phyloP scores from a whole-genome alignment of 2,329 filamentous ascomycete genomes.

The Teratosphaeriaceae sp. region DNA sequence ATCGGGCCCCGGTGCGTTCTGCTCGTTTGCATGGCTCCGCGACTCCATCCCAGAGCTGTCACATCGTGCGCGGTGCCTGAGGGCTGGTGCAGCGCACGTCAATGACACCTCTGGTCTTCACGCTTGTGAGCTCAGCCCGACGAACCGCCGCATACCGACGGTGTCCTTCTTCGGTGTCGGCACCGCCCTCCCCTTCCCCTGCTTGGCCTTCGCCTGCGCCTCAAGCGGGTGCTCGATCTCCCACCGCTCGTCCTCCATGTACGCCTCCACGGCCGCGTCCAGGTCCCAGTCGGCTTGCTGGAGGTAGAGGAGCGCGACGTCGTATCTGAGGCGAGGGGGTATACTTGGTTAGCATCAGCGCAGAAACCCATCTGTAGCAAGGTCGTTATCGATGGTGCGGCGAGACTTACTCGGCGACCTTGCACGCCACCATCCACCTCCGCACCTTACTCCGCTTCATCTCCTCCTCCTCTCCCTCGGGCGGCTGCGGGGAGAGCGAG shows the following conservation, averaged over 20 bases:
- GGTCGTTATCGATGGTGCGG: too few species aligned
- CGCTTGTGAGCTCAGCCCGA: conserved; percentile 14
- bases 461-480: conserved; percentile 71
- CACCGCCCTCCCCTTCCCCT: conserved; percentile 24
- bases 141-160: conserved; percentile 31
- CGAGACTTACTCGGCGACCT: conserved; percentile 62
- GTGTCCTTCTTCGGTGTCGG: conserved; percentile 19
- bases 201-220: conserved; percentile 41
- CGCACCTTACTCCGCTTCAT: conserved; percentile 62
- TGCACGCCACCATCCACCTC: conserved; percentile 72
- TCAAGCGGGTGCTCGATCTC: conserved; percentile 60
- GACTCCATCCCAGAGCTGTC: too few species aligned
- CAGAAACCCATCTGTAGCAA: too few species aligned
- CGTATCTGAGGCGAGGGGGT: conserved; percentile 44
- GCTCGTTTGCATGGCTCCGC: too few species aligned
- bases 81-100: too few species aligned
- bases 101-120: too few species aligned
- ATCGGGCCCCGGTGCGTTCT: too few species aligned
- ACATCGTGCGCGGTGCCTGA: too few species aligned
- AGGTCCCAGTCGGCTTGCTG: conserved; percentile 63
- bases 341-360: conserved; percentile 34
- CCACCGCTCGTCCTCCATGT: conserved; percentile 68
- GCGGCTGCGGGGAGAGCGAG: conserved; percentile 60
- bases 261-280: conserved; percentile 56
- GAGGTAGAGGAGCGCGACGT: conserved; percentile 68